Percentiles rank a stretch among this genome's conserved stretches.
These are phyloP conservation scores for Penicillium frequentans DNA, from an alignment of 2,329 filamentous ascomycete species.

Conservation along the genomic window DNA sequence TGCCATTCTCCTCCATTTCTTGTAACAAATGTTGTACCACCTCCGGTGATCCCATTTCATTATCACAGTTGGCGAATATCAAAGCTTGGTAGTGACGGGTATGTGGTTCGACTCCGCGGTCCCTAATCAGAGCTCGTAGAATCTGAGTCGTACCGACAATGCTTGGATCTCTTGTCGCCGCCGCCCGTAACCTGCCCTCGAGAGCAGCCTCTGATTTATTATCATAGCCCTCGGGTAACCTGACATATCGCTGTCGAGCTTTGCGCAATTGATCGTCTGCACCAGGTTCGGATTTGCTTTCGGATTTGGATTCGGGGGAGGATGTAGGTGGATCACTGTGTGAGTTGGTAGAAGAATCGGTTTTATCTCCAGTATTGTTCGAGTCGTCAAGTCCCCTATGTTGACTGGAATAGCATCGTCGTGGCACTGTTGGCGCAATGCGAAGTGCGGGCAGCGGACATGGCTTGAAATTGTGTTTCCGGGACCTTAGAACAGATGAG, in stretches of 20 bases:
- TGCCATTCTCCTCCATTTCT: conserved; percentile 65
- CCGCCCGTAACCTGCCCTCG: conserved; percentile 31
- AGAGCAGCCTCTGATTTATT: conserved; percentile 14
- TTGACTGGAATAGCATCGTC: conserved; percentile 17
- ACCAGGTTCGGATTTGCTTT: not conserved
- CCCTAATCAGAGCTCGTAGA: conserved; percentile 39
- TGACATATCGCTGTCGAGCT: not conserved
- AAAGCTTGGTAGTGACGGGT: conserved; percentile 66
- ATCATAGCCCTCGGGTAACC: conserved; percentile 1
- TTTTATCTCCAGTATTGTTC: not conserved
- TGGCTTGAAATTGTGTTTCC: conserved; percentile 6
- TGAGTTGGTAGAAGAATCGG: not conserved
- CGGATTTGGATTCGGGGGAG: not conserved
- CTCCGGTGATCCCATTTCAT: conserved; percentile 63
- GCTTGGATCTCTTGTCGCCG: conserved; percentile 24
- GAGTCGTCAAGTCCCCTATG: not conserved
- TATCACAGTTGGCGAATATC: conserved; percentile 68
- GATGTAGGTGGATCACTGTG: not conserved
- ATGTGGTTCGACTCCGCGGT: conserved; percentile 37
- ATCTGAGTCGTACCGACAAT: conserved; percentile 31
- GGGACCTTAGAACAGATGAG: conserved; percentile 7
- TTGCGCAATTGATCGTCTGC: not conserved
- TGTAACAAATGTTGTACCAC: conserved; percentile 64
- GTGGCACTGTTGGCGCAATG: not conserved
- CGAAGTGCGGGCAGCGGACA: not conserved